phyloP scores from a whole-genome alignment of 2,329 filamentous ascomycete species.

The Botryotinia globosa region DNA sequence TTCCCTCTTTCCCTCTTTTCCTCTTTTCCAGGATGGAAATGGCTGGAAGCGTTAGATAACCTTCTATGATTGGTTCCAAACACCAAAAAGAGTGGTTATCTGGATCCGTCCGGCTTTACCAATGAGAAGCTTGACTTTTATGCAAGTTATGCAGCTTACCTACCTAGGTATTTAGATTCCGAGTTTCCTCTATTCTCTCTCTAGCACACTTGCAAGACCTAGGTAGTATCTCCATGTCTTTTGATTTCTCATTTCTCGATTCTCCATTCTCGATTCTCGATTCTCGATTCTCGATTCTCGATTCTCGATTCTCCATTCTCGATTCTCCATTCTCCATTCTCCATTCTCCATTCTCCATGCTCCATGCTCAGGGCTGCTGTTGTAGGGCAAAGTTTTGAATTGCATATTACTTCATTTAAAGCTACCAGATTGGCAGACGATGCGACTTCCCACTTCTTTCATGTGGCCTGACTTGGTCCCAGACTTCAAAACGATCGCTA shows the following conservation, averaged over 20 bases:
- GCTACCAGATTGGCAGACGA: background rate
- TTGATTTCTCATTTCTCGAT: too few relatives aligned
- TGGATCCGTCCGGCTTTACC: background rate
- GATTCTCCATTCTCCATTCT: background rate
- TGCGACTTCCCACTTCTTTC: background rate
- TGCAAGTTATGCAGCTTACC: background rate
- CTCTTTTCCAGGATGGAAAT: background rate
- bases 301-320: background rate
- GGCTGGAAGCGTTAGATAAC: constrained; percentile 9
- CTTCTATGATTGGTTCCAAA: background rate
- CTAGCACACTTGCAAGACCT: too few relatives aligned
- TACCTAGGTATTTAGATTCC: background rate
- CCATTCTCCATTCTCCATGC: too few relatives aligned
- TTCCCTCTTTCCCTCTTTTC: too few relatives aligned
- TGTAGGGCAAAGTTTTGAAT: background rate
- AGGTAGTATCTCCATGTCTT: too few relatives aligned
- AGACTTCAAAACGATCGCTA: background rate
- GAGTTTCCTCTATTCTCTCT: background rate
- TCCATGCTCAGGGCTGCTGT: background rate
- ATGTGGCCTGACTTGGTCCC: background rate
- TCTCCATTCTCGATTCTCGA: background rate
- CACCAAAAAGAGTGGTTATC: background rate
- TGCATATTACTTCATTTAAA: background rate
- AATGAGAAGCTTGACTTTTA: background rate
- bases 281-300: background rate